Evolutionary conservation across 1,284 basidiomycete species (phyloP).

Genomic region (Somion occarium): DNA sequence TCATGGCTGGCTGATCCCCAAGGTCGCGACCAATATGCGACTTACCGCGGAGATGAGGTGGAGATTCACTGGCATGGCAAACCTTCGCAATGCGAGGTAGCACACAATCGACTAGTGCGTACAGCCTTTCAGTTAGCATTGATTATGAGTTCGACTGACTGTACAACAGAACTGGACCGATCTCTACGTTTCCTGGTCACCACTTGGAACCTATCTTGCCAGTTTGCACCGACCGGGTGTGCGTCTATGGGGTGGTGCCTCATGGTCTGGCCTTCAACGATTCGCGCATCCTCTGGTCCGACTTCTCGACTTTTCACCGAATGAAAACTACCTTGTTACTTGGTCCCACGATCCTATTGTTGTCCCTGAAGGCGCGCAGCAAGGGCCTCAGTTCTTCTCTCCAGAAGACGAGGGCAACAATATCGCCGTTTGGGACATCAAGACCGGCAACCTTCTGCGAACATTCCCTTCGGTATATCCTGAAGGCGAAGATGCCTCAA

Average conservation of each 20-base stretch:
- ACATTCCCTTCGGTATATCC: constrained; percentile 78
- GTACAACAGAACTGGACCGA: constrained; percentile 78
- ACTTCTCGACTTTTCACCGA: constrained; percentile 96
- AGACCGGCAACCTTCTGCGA: constrained; percentile 87
- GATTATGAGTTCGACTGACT: not conserved
- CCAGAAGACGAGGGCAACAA: constrained; percentile 97
- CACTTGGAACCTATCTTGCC: constrained; percentile 89
- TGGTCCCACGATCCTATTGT: constrained; percentile 97
- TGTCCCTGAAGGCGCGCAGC: constrained; percentile 77
- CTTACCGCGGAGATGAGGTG: constrained; percentile 90
- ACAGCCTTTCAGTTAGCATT: not conserved
- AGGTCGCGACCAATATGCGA: constrained; percentile 95
- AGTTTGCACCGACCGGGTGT: constrained; percentile 96
- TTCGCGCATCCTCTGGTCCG: constrained; percentile 96
- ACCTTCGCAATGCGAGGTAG: constrained; percentile 81
- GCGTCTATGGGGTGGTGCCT: constrained; percentile 91
- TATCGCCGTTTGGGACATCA: constrained; percentile 97
- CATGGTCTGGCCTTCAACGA: constrained; percentile 83
- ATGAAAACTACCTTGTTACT: constrained; percentile 95
- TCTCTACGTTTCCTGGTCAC: constrained; percentile 97
- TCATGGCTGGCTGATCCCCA: constrained; percentile 92
- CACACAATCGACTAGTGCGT: constrained; percentile 67
- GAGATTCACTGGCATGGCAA: constrained; percentile 94
- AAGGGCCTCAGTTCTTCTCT: constrained; percentile 85
- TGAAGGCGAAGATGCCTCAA: constrained; percentile 46